Percentiles rank a stretch among this genome's conserved stretches.
Evolutionary conservation across 768 basidiomycete species (phyloP).

Genomic region (Agaricus blazei): DNA sequence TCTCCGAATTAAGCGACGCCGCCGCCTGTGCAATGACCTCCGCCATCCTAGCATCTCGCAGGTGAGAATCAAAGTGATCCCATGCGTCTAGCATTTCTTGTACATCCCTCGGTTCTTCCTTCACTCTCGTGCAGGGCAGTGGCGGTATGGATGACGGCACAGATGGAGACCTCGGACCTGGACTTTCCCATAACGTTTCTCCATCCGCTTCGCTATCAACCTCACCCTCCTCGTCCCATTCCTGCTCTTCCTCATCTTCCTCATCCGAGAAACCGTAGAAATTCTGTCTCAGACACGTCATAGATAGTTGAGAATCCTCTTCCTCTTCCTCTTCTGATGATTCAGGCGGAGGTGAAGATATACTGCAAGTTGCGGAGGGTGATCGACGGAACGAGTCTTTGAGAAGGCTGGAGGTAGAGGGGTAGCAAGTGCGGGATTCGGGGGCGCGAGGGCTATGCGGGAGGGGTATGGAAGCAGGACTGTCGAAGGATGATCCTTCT

Average conservation of each 20-base stretch:
- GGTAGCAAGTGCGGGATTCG: conserved; percentile 24
- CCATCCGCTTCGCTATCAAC: conserved; percentile 54
- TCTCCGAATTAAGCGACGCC: conserved; percentile 22
- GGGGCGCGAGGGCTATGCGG: conserved; percentile 45
- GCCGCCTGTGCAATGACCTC: conserved; percentile 35
- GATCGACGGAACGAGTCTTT: conserved; percentile 42
- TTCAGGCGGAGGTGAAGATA: conserved; percentile 68
- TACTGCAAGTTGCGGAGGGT: conserved; percentile 50
- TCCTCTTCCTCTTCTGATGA: conserved; percentile 56
- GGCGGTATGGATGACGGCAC: conserved; percentile 33
- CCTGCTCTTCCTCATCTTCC: conserved; percentile 20
- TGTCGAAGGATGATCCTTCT: conserved; percentile 41
- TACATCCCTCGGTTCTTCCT: conserved; percentile 59
- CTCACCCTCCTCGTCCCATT: conserved; percentile 39
- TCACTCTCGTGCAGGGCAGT: conserved; percentile 35
- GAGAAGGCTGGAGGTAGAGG: conserved; percentile 18
- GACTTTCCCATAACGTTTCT: conserved; percentile 59
- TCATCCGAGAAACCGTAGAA: conserved; percentile 25
- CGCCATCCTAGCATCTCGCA: conserved; percentile 39
- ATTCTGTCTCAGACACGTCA: conserved; percentile 27
- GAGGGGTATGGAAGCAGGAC: conserved; percentile 50
- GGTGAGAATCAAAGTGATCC: conserved; percentile 53
- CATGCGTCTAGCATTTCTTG: conserved; percentile 64
- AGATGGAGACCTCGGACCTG: conserved; percentile 59
- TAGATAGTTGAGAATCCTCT: conserved; percentile 34